Base-by-base conservation (phyloP, 1,284 basidiomycete genomes). In the Cystobasidiaceae sp. region DNA sequence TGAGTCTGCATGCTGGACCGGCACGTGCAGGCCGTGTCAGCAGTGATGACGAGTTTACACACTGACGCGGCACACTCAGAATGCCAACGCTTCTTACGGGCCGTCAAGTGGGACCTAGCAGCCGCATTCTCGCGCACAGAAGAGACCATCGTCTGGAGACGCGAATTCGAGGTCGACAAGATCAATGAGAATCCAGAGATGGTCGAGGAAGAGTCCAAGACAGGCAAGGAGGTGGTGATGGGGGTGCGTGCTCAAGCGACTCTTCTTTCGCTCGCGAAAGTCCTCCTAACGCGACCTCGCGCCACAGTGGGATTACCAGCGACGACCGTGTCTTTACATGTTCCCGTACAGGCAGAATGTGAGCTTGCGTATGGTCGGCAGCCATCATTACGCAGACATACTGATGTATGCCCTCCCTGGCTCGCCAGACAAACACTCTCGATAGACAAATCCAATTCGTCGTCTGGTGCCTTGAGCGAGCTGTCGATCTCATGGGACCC, bases 281-380 rank as follows among this genome's bases (percentile, higher is more conserved):
- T 50, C 48, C 13, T 2, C n/a, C 25, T 28, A 13, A 17, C 48
- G 21, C 7, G 11, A 11, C 33, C 9, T 32, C 30, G 15, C 3
- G 11, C 1, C 2, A 8, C 27, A 56, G 25, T 78, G 72, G 69
- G 78, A 79, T 69, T 72, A 74, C 44, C 68, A 74, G n/a, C 72
- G 71, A 30, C 68, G 78, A 34, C 78, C 78, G 2, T 71, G 77
- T 15, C 71, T 78, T 55, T 78, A 78, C 72, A 78, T 79, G 78
- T 74, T 75, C 33, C 76, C 76, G 2, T 72, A 73, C n/a, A 69
- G 74, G 48, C 75, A 75, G 68, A 74, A 72, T 54, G 66, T 51
- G 54, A 56, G 54, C 1, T 13, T 7, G 30, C 32, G 43, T 21
- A 46, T 30, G 30, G 17, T 32, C 17, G 9, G 27, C 44, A 60